Base-by-base conservation (phyloP, 306 rosid species). In the Quercus suber region DNA sequence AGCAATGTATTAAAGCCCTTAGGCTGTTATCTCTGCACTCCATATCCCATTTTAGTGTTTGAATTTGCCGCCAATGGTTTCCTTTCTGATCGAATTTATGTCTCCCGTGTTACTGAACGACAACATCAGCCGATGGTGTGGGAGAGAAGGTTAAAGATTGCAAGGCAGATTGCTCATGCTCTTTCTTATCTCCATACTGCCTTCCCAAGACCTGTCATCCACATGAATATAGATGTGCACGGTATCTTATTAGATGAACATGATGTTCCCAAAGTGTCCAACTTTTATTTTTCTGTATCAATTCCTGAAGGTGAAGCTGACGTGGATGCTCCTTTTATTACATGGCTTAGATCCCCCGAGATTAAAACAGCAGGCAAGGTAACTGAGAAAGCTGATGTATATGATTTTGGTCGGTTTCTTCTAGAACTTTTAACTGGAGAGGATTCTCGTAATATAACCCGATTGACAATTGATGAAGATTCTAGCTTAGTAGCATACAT, bases 271-370 rank as follows among this genome's bases (percentile, higher is more conserved):
- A 73, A 73, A 43, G 57, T 73, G 51, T 31, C 52, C 1, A 20
- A 57, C 1, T 80, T 80, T 70, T n/a, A 53, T 14, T 67, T 4
- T 4, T 21, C 84, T 6, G 1, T 75, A 3, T 59, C 84, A 45
- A 80, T 74, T 43, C 83, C 76, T 0, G 74, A 30, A 4, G 73
- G 61, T 17, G 20, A 75, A 80, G 31, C 59, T 12, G 28, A 67
- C 30, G n/a, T n/a, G n/a, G n/a, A n/a, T n/a, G n/a, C n/a, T n/a
- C n/a, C n/a, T n/a, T n/a, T n/a, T n/a, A n/a, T n/a, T n/a, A n/a
- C n/a, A n/a, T n/a, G n/a, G n/a, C n/a, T n/a, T n/a, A n/a, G n/a
- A n/a, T n/a, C n/a, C 63, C 63, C 63, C 8, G 12, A 2, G 13
- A 20, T 0, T 6, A 0, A 6, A 19, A 17, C 69, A 25, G 14